Conservation (phyloP, 495 filamentous ascomycete genomes). For the Staphylotrichum longicolle region DNA sequence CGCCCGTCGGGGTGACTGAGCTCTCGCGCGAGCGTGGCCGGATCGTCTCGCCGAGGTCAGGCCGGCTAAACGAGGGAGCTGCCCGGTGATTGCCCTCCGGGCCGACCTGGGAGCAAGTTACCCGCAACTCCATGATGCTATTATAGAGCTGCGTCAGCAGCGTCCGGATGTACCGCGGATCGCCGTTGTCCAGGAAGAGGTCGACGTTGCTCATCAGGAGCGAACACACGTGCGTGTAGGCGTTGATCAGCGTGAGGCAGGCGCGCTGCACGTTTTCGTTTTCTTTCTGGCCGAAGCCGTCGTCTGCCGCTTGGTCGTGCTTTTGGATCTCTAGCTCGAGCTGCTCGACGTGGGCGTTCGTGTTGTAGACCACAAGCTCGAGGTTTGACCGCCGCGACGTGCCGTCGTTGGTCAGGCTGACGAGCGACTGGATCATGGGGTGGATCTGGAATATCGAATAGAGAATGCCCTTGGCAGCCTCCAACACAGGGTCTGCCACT, state of each 20-base stretch:
- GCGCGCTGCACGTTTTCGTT: conserved; percentile 65
- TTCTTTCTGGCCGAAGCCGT: conserved; percentile 52
- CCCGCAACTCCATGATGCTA: conserved; percentile 71
- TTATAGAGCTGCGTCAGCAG: conserved; percentile 78
- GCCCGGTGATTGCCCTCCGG: conserved; percentile 19
- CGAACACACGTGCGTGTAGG: conserved; percentile 71
- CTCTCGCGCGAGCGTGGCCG: conserved; percentile 48
- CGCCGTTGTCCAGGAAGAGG: conserved; percentile 69
- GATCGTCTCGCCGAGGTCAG: conserved; percentile 42
- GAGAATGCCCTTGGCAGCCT: conserved; percentile 81
- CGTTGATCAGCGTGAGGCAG: conserved; percentile 67
- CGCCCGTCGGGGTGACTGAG: conserved; percentile 61
- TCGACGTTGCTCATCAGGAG: conserved; percentile 67
- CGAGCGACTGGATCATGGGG: conserved; percentile 68
- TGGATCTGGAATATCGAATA: conserved; percentile 82
- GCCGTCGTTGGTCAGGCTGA: conserved; percentile 66
- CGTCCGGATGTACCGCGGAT: conserved; percentile 76
- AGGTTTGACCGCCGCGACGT: conserved; percentile 67
- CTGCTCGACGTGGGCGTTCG: conserved; percentile 68
- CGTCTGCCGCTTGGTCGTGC: conserved; percentile 54
- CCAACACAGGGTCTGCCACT: conserved; percentile 62
- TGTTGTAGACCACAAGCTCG: conserved; percentile 75
- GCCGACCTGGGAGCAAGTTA: conserved; percentile 37
- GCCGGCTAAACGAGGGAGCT: conserved; percentile 24
- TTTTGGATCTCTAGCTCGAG: conserved; percentile 70